phyloP scores from a whole-genome alignment of 1,284 basidiomycete genomes.

The Filobasidium uniguttulatum region DNA sequence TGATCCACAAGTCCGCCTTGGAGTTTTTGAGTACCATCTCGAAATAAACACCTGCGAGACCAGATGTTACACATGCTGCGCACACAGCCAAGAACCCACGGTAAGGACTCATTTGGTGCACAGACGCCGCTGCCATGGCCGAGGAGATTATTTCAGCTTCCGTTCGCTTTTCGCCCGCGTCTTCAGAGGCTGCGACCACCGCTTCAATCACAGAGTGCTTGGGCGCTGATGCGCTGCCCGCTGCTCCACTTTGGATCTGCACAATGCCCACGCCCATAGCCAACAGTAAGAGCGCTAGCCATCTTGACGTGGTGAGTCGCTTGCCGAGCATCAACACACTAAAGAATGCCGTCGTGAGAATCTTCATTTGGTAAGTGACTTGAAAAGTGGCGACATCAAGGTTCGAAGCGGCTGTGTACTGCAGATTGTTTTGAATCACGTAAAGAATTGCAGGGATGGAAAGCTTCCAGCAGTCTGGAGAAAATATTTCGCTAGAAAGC shows the following conservation, averaged over 20 bases:
- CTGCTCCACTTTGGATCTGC: slow-evolving; percentile 53
- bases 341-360: slow-evolving; percentile 89
- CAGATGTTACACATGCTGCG: slow-evolving; percentile 86
- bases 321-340: slow-evolving; percentile 79
- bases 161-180: neutral
- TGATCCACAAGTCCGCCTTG: slow-evolving; percentile 80
- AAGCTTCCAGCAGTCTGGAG: slow-evolving; percentile 86
- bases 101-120: slow-evolving; percentile 50
- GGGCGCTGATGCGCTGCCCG: neutral
- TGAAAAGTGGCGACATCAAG: slow-evolving; percentile 82
- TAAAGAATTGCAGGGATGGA: slow-evolving; percentile 93
- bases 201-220: neutral
- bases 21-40: slow-evolving; percentile 92
- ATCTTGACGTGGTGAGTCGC: slow-evolving; percentile 59
- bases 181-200: neutral
- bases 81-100: slow-evolving; percentile 74
- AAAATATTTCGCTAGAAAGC: slow-evolving; percentile 43
- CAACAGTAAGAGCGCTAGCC: slow-evolving; percentile 69
- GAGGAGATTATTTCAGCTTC: neutral
- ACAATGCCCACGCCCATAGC: slow-evolving; percentile 86
- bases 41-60: slow-evolving; percentile 96
- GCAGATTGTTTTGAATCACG: slow-evolving; percentile 89
- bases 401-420: slow-evolving; percentile 86
- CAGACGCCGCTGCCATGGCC: neutral
- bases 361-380: slow-evolving; percentile 92